These are phyloP conservation scores for Acacia melanoxylon DNA, from an alignment of 306 rosid species.

Conservation along the genomic window DNA sequence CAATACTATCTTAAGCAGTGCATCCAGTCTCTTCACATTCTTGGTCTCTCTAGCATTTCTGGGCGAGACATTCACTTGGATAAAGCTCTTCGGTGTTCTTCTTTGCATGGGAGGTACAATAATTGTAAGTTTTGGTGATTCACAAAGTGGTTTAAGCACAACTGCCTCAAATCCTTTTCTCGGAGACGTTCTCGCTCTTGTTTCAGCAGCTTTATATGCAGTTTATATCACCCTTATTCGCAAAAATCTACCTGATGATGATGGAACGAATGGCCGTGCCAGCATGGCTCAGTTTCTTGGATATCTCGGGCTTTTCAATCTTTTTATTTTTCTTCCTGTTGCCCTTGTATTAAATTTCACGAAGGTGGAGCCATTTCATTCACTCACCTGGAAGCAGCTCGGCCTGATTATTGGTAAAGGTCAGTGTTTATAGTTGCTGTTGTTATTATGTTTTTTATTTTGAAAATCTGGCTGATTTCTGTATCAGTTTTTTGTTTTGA, in stretches of 20 bases:
- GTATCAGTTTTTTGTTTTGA: not conserved
- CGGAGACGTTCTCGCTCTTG: conserved; percentile 80
- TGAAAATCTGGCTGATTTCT: conserved; percentile 19
- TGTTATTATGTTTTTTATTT: not conserved
- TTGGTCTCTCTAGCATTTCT: conserved; percentile 86
- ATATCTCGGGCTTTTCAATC: conserved; percentile 82
- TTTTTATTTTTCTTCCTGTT: conserved; percentile 75
- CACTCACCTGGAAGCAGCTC: conserved; percentile 73
- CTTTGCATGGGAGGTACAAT: conserved; percentile 97
- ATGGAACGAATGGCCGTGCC: conserved; percentile 70
- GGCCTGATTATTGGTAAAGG: conserved; percentile 94
- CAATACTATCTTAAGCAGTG: conserved; percentile 94
- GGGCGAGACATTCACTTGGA: conserved; percentile 89
- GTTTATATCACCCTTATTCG: conserved; percentile 90
- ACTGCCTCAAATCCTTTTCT: conserved; percentile 84
- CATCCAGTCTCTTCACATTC: conserved; percentile 95
- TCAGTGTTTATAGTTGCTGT: conserved; percentile 34
- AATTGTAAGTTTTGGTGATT: conserved; percentile 91
- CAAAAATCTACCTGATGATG: conserved; percentile 77
- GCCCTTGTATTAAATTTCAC: conserved; percentile 64
- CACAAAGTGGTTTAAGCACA: conserved; percentile 44
- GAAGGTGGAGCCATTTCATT: conserved; percentile 57
- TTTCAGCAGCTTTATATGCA: conserved; percentile 83
- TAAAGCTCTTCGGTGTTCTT: conserved; percentile 84
- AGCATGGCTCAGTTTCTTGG: conserved; percentile 98